phyloP scores from a whole-genome alignment of 2,329 filamentous ascomycete species.

The Botryosphaeria agaves region DNA sequence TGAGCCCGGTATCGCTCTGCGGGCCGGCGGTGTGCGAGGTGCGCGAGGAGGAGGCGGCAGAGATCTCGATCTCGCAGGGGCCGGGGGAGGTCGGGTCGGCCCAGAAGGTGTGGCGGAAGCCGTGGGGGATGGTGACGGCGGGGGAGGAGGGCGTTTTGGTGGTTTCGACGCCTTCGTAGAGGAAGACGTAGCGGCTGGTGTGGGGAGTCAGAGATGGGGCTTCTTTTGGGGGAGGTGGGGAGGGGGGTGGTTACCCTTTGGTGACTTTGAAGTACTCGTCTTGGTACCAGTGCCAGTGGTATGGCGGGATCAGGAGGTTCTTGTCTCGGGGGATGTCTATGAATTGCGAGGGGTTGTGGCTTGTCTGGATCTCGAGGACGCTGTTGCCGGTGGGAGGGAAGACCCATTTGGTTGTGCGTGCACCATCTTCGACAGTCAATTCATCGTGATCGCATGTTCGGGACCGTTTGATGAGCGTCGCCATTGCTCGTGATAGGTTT shows the following conservation, averaged over 20 bases:
- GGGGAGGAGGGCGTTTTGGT: too few species aligned
- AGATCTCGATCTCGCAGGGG: slow-evolving; percentile 11
- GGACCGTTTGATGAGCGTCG: slow-evolving; percentile 7
- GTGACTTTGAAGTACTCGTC: slow-evolving; percentile 11
- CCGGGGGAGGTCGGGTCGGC: slow-evolving; percentile 8
- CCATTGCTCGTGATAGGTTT: too few species aligned
- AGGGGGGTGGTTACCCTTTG: slow-evolving; percentile 7
- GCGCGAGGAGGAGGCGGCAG: slow-evolving; percentile 5
- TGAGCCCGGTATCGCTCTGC: slow-evolving; percentile 7
- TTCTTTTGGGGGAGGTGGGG: slow-evolving; percentile 4
- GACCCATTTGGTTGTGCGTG: slow-evolving; percentile 11
- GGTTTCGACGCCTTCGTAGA: too few species aligned
- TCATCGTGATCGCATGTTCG: slow-evolving; percentile 3
- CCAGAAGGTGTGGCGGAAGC: too few species aligned
- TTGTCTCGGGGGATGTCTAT: slow-evolving; percentile 8
- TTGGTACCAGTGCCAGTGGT: slow-evolving; percentile 13
- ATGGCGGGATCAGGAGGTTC: slow-evolving; percentile 10
- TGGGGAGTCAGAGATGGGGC: too few species aligned
- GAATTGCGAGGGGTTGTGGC: slow-evolving; percentile 8
- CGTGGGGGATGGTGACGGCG: too few species aligned
- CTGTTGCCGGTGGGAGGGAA: slow-evolving; percentile 9
- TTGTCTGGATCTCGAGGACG: slow-evolving; percentile 13
- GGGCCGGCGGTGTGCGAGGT: slow-evolving; percentile 3
- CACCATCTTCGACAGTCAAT: slow-evolving; percentile 8
- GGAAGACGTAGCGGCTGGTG: too few species aligned